These are phyloP conservation scores for Pseudotsuga menziesii DNA, from an alignment of 75 land plant species.

Conservation along the genomic window DNA sequence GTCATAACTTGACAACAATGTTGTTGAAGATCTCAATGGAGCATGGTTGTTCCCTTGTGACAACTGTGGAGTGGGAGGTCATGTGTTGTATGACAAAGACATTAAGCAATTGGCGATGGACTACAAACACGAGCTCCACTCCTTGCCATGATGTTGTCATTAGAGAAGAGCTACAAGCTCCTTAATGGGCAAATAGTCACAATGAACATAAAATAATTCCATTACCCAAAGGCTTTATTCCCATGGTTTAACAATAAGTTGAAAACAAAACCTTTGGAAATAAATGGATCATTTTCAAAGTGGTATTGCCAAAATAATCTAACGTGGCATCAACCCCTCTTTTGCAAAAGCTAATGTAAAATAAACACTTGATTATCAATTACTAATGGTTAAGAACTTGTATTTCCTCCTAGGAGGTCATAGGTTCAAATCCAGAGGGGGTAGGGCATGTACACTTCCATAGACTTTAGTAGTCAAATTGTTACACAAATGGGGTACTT, in stretches of 20 bases:
- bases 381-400: no score
- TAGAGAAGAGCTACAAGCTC: conserved; percentile 30
- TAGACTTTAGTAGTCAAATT: no score
- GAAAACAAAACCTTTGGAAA: neutral
- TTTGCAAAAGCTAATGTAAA: no score
- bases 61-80: conserved; percentile 34
- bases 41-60: conserved; percentile 38
- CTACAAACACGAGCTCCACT: conserved; percentile 42
- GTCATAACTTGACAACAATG: conserved; percentile 32
- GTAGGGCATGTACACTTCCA: no score
- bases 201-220: conserved; percentile 25
- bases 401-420: no score
- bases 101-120: conserved; percentile 32
- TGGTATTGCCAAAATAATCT: no score
- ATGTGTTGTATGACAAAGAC: conserved; percentile 28
- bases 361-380: no score
- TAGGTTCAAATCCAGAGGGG: no score
- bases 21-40: conserved; percentile 33
- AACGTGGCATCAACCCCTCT: no score
- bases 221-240: conserved; percentile 31
- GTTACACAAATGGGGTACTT: no score
- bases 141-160: conserved; percentile 17
- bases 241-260: conserved; percentile 1
- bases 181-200: conserved; percentile 33
- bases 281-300: no score